Conservation (phyloP, 2,329 filamentous ascomycete species). For the Cladophialophora psammophila region DNA sequence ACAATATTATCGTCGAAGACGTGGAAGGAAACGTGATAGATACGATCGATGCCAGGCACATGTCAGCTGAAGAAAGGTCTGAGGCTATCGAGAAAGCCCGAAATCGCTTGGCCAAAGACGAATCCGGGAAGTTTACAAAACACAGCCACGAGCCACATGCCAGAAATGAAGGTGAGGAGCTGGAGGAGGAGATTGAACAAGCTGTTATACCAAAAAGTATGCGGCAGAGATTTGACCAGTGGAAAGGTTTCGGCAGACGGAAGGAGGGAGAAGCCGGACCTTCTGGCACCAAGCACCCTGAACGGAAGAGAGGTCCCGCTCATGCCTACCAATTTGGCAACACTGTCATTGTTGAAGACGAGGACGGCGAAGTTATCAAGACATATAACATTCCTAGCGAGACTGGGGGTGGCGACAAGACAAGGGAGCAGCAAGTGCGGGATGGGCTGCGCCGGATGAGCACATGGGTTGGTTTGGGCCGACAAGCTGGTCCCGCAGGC, state of each 20-base stretch:
- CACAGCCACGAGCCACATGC: constrained; percentile 54
- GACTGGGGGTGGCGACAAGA: constrained; percentile 40
- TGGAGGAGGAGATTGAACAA: constrained; percentile 49
- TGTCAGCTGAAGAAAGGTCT: constrained; percentile 65
- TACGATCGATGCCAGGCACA: constrained; percentile 60
- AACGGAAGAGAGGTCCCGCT: constrained; percentile 60
- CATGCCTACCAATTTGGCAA: constrained; percentile 73
- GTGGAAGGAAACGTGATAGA: constrained; percentile 84
- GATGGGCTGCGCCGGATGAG: constrained; percentile 66
- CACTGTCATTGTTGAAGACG: constrained; percentile 74
- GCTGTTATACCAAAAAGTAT: constrained; percentile 49
- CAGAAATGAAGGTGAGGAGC: constrained; percentile 54
- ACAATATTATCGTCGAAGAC: constrained; percentile 81
- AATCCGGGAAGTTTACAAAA: constrained; percentile 53
- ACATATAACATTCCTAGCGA: constrained; percentile 67
- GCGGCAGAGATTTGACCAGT: constrained; percentile 57
- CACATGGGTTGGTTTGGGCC: constrained; percentile 62
- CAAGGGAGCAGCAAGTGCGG: constrained; percentile 49
- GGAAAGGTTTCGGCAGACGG: constrained; percentile 53
- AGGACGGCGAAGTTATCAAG: constrained; percentile 72
- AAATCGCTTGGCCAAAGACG: constrained; percentile 62
- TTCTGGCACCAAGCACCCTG: constrained; percentile 40
- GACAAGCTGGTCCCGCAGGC: constrained; percentile 29
- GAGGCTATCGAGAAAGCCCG: constrained; percentile 63
- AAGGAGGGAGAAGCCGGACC: constrained; percentile 44